A percentile compares a stretch with the other conserved stretches of the same genome.
phyloP scores from a whole-genome alignment of 208 protist genomes.

The Herpetomonas muscarum region DNA sequence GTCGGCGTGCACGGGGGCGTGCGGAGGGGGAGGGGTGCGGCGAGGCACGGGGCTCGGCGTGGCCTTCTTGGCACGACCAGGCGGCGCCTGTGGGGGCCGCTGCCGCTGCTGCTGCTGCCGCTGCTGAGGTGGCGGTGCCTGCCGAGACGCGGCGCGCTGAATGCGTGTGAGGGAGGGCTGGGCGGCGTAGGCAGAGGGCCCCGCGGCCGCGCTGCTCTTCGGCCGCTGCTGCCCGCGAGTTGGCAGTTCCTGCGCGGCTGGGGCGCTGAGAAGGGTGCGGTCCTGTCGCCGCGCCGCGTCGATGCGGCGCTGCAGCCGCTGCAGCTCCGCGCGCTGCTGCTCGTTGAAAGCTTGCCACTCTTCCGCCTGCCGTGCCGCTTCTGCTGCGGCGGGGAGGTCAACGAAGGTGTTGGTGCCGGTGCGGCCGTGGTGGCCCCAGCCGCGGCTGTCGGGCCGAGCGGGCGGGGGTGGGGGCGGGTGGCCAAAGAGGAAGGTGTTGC shows the following conservation, averaged over 20 bases:
- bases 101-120: no score
- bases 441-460: background rate
- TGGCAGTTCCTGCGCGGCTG: background rate
- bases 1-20: constrained; percentile 2
- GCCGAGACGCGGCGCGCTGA: background rate
- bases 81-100: no score
- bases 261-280: constrained; percentile 18
- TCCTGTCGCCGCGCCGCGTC: constrained; percentile 32
- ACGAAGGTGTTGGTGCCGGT: background rate
- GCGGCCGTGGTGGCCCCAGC: background rate
- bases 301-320: constrained; percentile 30
- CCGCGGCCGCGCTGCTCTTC: background rate
- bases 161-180: background rate
- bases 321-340: constrained; percentile 40
- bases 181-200: background rate
- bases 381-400: background rate
- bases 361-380: constrained; percentile 20
- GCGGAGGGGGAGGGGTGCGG: no score
- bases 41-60: no score
- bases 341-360: constrained; percentile 60
- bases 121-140: background rate
- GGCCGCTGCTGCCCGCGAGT: background rate
- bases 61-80: no score
- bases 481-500: background rate
- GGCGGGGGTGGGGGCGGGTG: no score